Evolutionary conservation across 345 rosid species (phyloP).

Genomic region (Populus alba): DNA sequence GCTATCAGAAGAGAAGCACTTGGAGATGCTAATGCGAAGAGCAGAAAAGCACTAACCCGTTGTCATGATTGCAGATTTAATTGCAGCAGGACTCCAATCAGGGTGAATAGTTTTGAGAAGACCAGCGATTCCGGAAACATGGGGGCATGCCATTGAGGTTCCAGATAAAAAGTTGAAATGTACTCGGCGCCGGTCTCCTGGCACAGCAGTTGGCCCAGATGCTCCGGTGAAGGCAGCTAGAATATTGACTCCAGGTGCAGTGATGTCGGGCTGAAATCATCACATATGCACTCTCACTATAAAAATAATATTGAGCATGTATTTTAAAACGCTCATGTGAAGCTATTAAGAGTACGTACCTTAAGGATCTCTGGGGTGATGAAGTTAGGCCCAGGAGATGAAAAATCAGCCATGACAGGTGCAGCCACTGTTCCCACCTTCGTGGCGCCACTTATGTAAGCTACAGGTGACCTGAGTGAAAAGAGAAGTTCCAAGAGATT

Average conservation of each 20-base stretch:
- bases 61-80: constrained; percentile 24
- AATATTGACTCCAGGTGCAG: constrained; percentile 84
- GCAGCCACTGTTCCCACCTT: constrained; percentile 5
- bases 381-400: constrained; percentile 22
- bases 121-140: constrained; percentile 23
- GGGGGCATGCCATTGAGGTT: constrained; percentile 58
- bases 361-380: constrained; percentile 15
- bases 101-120: constrained; percentile 17
- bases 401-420: neutral
- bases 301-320: too few species aligned
- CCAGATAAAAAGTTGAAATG: constrained; percentile 74
- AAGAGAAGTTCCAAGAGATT: too few species aligned
- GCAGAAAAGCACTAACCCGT: constrained; percentile 7
- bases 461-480: constrained; percentile 14
- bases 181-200: constrained; percentile 47
- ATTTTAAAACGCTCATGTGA: too few species aligned
- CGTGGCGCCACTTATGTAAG: constrained; percentile 21
- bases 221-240: constrained; percentile 70
- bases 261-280: constrained; percentile 57
- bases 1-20: too few species aligned
- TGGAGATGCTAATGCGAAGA: too few species aligned
- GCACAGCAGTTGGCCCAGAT: constrained; percentile 51
- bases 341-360: too few species aligned
- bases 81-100: constrained; percentile 28
- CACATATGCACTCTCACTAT: too few species aligned